phyloP scores from a whole-genome alignment of 228 moss, liverwort and hornwort genomes.

The Sphagnum fallax region DNA sequence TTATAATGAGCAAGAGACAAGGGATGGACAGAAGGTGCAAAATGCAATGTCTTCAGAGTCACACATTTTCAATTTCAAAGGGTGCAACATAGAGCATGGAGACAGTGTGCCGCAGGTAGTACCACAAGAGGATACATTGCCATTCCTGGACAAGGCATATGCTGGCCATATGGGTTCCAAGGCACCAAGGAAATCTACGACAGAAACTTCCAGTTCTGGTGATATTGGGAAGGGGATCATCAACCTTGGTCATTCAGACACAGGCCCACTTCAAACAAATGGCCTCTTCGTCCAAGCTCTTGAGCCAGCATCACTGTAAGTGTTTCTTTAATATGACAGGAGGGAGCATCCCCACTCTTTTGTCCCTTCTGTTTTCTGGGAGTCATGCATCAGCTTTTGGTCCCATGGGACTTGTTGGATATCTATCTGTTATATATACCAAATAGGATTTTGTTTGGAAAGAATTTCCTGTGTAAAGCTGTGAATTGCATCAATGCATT shows the following conservation, averaged over 20 bases:
- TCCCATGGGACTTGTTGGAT: no score
- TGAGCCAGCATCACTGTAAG: no score
- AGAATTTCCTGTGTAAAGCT: no score
- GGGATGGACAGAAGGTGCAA: neutral
- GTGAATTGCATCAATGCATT: no score
- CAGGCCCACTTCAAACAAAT: neutral
- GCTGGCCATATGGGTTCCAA: neutral
- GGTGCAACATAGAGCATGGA: neutral
- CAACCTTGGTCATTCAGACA: neutral
- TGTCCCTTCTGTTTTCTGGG: no score
- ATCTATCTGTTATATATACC: no score
- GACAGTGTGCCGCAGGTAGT: constrained; percentile 9
- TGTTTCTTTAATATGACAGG: no score
- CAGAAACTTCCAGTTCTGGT: neutral
- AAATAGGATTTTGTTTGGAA: no score
- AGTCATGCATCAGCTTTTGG: no score
- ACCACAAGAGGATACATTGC: neutral
- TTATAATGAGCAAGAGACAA: neutral
- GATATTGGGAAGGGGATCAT: neutral
- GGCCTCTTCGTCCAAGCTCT: no score
- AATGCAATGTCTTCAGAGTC: neutral
- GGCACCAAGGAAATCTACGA: neutral
- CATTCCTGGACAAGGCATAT: constrained; percentile 1
- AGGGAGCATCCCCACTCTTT: no score
- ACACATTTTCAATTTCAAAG: neutral